Percentiles rank a stretch among this genome's conserved stretches.
These are phyloP conservation scores for Ceratocystis cacaofunesta DNA, from an alignment of 2,329 filamentous ascomycete species.

Conservation along the genomic window DNA sequence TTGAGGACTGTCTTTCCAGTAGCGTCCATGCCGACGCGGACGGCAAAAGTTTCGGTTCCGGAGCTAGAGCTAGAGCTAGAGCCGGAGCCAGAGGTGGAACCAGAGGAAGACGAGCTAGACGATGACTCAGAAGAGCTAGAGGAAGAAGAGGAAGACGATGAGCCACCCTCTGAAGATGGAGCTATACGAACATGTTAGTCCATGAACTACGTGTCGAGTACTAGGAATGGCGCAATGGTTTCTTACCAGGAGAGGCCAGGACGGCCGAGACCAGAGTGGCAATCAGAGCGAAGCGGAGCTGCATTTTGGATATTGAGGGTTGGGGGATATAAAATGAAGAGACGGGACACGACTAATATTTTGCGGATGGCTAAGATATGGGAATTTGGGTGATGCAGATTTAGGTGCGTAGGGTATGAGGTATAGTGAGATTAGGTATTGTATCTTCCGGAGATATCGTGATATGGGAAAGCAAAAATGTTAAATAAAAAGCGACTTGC, in stretches of 20 bases:
- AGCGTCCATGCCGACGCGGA: slow-evolving; percentile 44
- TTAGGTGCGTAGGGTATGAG: slow-evolving; percentile 21
- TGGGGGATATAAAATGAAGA: not conserved
- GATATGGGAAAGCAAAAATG: not conserved
- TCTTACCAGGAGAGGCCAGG: slow-evolving; percentile 23
- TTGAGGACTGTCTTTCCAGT: slow-evolving; percentile 37
- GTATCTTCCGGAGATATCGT: slow-evolving; percentile 4
- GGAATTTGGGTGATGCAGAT: not conserved
- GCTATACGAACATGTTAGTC: not conserved
- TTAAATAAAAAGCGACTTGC: slow-evolving; percentile 30
- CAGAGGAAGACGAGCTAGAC: not conserved
- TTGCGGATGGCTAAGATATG: not conserved
- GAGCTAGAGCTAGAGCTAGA: not conserved
- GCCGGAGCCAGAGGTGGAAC: not conserved
- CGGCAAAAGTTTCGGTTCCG: slow-evolving; percentile 21
- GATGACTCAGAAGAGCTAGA: not conserved
- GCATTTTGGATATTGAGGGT: slow-evolving; percentile 31
- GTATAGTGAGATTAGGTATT: slow-evolving; percentile 21
- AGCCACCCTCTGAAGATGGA: not conserved
- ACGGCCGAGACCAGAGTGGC: slow-evolving; percentile 31
- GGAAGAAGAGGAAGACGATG: not conserved
- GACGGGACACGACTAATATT: not conserved
- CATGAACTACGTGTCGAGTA: too few relatives aligned
- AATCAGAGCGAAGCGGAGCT: slow-evolving; percentile 33
- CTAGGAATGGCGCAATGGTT: not conserved